Percentiles rank a stretch among this genome's conserved stretches.
phyloP scores from a whole-genome alignment of 1,139 yeast species.

The Taiozyma sp. region DNA sequence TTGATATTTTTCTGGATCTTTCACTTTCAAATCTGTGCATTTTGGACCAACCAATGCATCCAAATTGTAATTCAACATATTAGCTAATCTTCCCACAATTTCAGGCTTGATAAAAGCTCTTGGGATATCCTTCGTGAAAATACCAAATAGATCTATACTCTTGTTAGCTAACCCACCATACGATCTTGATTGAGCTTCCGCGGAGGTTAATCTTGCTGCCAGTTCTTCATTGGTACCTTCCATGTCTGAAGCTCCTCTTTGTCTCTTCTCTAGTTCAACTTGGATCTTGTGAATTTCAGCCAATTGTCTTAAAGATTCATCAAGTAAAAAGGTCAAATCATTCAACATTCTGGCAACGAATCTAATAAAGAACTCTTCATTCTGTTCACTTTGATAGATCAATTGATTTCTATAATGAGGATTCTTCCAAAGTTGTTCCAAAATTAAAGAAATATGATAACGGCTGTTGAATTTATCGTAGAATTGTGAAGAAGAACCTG shows the following conservation, averaged over 20 bases:
- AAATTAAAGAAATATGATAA: constrained; percentile 76
- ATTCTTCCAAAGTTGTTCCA: constrained; percentile 81
- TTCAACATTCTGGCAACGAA: constrained; percentile 93
- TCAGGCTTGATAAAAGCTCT: constrained; percentile 83
- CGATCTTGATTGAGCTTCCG: constrained; percentile 78
- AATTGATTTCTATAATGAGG: constrained; percentile 66
- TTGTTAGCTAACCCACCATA: constrained; percentile 82
- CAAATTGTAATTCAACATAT: constrained; percentile 91
- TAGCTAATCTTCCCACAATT: constrained; percentile 88
- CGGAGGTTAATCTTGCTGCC: constrained; percentile 45
- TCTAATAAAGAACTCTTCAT: constrained; percentile 80
- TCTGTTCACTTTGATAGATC: constrained; percentile 55
- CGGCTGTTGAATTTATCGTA: constrained; percentile 94
- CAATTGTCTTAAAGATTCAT: constrained; percentile 82
- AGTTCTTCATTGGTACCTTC: constrained; percentile 60
- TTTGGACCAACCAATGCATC: constrained; percentile 93
- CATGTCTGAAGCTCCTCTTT: constrained; percentile 33
- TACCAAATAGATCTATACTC: constrained; percentile 71
- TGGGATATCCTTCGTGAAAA: constrained; percentile 86
- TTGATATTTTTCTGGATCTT: constrained; percentile 75
- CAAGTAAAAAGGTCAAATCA: constrained; percentile 87
- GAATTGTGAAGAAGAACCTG: constrained; percentile 93
- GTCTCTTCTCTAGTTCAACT: constrained; percentile 41
- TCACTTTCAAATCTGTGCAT: constrained; percentile 83
- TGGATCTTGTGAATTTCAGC: constrained; percentile 75